These are phyloP conservation scores for Biscogniauxia sp. DNA, from an alignment of 2,329 filamentous ascomycete genomes.

Conservation along the genomic window DNA sequence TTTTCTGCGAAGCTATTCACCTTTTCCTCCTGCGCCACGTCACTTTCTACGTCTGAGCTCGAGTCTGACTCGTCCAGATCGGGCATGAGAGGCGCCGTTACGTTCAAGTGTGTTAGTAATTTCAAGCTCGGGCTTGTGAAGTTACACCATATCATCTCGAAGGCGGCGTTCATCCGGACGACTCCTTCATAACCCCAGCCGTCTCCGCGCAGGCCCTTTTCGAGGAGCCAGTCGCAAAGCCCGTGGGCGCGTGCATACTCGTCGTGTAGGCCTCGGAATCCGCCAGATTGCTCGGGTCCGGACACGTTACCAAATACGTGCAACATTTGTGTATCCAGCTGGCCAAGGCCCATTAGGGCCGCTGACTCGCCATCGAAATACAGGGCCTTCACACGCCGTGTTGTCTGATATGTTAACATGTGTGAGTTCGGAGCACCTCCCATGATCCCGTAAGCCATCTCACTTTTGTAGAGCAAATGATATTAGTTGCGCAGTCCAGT, in stretches of 20 bases:
- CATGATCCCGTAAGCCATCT: slow-evolving; percentile 55
- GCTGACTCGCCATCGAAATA: slow-evolving; percentile 53
- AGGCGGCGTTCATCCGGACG: slow-evolving; percentile 51
- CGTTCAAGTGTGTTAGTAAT: slow-evolving; percentile 43
- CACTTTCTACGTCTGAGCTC: slow-evolving; percentile 2
- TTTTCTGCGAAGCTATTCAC: background rate
- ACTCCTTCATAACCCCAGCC: slow-evolving; percentile 50
- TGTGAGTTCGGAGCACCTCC: slow-evolving; percentile 41
- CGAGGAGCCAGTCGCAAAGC: slow-evolving; percentile 45
- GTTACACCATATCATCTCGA: slow-evolving; percentile 53
- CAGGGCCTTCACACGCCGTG: slow-evolving; percentile 39
- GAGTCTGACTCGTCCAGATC: slow-evolving; percentile 9
- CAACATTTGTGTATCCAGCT: slow-evolving; percentile 49
- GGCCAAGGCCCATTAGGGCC: slow-evolving; percentile 44
- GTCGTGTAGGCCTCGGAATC: slow-evolving; percentile 37
- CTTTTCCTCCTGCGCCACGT: background rate
- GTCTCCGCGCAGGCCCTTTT: slow-evolving; percentile 38
- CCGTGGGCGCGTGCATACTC: slow-evolving; percentile 48
- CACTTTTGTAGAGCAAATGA: slow-evolving; percentile 22
- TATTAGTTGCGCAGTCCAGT: slow-evolving; percentile 1
- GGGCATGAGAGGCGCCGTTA: slow-evolving; percentile 41
- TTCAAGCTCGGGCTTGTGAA: slow-evolving; percentile 43
- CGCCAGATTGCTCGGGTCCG: slow-evolving; percentile 27
- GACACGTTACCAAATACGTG: slow-evolving; percentile 46
- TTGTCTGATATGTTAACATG: slow-evolving; percentile 49